These are phyloP conservation scores for Picochlorum costavermella DNA, from an alignment of 139 green algal species.

Conservation along the genomic window DNA sequence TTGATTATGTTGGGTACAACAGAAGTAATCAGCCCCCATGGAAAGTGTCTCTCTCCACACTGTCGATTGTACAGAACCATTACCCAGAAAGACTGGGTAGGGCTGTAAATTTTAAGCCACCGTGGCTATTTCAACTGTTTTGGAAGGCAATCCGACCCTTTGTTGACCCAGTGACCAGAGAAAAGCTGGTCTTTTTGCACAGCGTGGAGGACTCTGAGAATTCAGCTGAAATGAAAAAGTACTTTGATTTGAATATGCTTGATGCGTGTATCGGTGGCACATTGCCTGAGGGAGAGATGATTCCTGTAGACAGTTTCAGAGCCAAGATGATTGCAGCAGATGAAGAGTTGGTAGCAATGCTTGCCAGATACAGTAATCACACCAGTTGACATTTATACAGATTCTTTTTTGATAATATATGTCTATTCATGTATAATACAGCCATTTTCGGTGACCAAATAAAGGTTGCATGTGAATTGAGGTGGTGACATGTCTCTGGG, in stretches of 20 bases:
- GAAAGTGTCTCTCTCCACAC: slow-evolving; percentile 35
- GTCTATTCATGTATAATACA: no score
- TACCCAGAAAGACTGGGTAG: slow-evolving; percentile 73
- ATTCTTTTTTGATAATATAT: no score
- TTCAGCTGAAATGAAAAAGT: slow-evolving; percentile 14
- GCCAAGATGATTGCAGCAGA: slow-evolving; percentile 19
- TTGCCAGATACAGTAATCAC: background rate
- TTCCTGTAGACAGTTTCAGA: slow-evolving; percentile 12
- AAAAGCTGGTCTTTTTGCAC: slow-evolving; percentile 64
- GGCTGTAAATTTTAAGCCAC: slow-evolving; percentile 63
- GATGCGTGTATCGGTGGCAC: slow-evolving; percentile 21
- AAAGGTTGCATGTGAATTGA: background rate
- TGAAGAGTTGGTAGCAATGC: slow-evolving; percentile 3
- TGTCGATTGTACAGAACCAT: slow-evolving; percentile 66
- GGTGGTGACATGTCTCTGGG: slow-evolving; percentile 28
- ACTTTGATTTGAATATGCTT: slow-evolving; percentile 21
- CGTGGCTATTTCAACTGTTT: slow-evolving; percentile 60
- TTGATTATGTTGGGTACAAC: slow-evolving; percentile 64
- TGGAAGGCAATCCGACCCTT: slow-evolving; percentile 66
- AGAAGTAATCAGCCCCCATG: slow-evolving; percentile 60
- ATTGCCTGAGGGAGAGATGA: slow-evolving; percentile 13
- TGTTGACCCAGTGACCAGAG: slow-evolving; percentile 57
- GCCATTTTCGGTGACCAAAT: no score
- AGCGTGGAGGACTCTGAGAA: slow-evolving; percentile 9
- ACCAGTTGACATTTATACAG: background rate